Evolutionary conservation across 2,329 filamentous ascomycete genomes (phyloP).

Genomic region (Sporothrix luriei): DNA sequence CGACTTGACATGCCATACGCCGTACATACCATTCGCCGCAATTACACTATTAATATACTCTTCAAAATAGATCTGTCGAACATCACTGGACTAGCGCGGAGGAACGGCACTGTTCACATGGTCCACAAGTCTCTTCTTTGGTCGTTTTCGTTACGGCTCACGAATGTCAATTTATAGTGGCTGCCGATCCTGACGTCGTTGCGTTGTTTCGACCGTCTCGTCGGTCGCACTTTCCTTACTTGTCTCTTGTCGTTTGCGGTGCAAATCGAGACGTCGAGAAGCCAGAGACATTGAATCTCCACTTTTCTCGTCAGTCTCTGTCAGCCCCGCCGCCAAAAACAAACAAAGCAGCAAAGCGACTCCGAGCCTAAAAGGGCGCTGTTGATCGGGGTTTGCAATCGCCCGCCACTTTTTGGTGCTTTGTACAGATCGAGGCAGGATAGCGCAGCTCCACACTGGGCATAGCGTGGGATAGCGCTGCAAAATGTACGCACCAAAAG

Average conservation of each 20-base stretch:
- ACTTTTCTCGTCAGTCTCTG: constrained; percentile 22
- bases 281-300: background rate
- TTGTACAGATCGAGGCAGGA: background rate
- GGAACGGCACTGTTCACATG: background rate
- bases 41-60: background rate
- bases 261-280: background rate
- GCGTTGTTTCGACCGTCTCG: background rate
- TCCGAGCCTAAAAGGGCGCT: background rate
- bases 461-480: constrained; percentile 20
- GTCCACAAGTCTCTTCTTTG: background rate
- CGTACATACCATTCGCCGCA: background rate
- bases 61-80: background rate
- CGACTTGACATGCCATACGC: too few relatives aligned
- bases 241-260: background rate
- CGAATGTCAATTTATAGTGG: constrained; percentile 12
- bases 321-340: constrained; percentile 13
- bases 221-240: constrained; percentile 1
- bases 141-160: background rate
- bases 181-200: constrained; percentile 20
- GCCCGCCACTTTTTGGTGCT: constrained; percentile 15
- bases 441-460: background rate
- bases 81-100: background rate
- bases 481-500: background rate
- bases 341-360: background rate
- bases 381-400: background rate